Conservation (phyloP, 768 basidiomycete genomes). For the Suillus ampliporus region DNA sequence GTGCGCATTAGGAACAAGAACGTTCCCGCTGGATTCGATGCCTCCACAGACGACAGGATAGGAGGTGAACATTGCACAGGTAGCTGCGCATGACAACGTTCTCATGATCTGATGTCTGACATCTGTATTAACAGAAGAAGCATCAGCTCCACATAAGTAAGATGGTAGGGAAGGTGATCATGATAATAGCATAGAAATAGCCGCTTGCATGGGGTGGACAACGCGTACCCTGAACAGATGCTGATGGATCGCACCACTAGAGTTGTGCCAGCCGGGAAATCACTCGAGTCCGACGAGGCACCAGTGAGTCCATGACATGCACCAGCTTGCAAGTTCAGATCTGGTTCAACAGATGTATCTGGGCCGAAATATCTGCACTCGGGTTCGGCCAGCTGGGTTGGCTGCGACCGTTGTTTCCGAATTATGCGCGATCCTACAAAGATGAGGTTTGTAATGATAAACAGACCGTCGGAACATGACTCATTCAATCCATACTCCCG, state of each 20-base stretch:
- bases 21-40: neutral
- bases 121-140: neutral
- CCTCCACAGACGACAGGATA: too few species aligned
- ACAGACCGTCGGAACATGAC: neutral
- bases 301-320: neutral
- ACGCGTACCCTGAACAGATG: neutral
- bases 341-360: neutral
- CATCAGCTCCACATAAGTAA: neutral
- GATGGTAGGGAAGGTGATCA: neutral
- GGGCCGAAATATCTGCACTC: neutral
- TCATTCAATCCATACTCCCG: neutral
- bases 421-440: neutral
- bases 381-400: neutral
- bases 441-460: neutral
- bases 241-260: neutral
- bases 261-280: neutral
- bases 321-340: conserved; percentile 5
- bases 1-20: neutral
- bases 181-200: neutral
- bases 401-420: neutral
- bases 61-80: too few species aligned
- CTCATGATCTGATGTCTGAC: neutral
- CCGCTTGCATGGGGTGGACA: neutral
- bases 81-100: neutral
- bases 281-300: neutral